Conservation (phyloP, 2,329 filamentous ascomycete species). For the Scedosporium aurantiacum region DNA sequence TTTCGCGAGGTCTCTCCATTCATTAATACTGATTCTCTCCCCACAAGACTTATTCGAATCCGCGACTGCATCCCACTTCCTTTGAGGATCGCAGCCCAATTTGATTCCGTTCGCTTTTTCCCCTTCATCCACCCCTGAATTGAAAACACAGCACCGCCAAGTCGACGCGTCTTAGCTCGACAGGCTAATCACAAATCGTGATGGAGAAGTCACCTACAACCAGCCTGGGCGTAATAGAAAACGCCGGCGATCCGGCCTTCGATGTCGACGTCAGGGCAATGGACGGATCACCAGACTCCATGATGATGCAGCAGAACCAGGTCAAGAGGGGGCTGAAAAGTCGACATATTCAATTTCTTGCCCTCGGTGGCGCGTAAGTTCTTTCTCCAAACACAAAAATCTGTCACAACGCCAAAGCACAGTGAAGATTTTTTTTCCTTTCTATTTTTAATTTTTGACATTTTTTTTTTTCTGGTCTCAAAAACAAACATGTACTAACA, state of each 20-base stretch:
- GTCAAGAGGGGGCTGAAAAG: constrained; percentile 47
- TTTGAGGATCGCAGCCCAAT: no score
- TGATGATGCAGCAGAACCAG: constrained; percentile 28
- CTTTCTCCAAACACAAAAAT: background rate
- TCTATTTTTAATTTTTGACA: background rate
- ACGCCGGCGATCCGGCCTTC: background rate
- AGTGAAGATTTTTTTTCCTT: no score
- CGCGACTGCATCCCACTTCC: no score
- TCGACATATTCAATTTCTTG: constrained; percentile 50
- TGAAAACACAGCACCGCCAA: no score
- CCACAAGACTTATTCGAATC: no score
- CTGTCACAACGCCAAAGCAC: background rate
- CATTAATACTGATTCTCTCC: no score
- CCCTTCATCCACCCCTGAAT: no score
- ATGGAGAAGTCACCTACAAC: background rate
- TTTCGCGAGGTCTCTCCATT: no score
- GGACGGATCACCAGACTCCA: constrained; percentile 15
- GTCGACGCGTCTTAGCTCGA: no score
- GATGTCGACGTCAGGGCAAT: constrained; percentile 15
- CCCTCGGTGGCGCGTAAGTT: constrained; percentile 34
- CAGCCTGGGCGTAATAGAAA: background rate
- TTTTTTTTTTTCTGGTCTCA: background rate
- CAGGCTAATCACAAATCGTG: background rate
- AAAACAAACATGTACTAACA: background rate
- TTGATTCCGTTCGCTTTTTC: no score